Evolutionary conservation across 2,329 filamentous ascomycete species (phyloP).

Genomic region (Microsporum ferrugineum): DNA sequence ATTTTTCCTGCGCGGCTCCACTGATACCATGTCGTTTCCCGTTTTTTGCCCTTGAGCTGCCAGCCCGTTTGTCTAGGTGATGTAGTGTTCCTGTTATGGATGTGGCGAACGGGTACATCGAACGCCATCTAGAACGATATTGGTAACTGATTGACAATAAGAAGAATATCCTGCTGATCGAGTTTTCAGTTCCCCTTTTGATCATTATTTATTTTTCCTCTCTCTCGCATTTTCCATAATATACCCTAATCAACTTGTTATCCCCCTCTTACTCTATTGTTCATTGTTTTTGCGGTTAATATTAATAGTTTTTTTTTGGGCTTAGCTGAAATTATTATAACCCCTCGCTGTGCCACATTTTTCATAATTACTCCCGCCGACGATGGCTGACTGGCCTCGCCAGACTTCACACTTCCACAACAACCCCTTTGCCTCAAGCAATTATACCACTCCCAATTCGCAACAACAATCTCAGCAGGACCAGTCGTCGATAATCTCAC

Average conservation of each 20-base stretch:
- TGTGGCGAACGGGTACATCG: conserved; percentile 1
- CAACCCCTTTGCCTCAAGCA: neutral
- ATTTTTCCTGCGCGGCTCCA: neutral
- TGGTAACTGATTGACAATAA: neutral
- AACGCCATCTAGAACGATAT: neutral
- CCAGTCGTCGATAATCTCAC: neutral
- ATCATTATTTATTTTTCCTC: neutral
- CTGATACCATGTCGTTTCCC: neutral
- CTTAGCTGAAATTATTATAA: neutral
- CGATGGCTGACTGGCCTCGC: conserved; percentile 1
- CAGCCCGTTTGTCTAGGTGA: neutral
- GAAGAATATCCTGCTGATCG: neutral
- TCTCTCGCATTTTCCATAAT: neutral
- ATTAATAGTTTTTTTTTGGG: neutral
- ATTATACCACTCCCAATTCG: neutral
- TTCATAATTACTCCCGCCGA: neutral
- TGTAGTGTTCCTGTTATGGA: neutral
- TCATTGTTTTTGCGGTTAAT: neutral
- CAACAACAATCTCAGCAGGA: neutral
- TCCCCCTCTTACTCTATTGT: neutral
- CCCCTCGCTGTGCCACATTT: neutral
- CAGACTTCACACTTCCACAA: neutral
- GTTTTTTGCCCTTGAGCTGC: neutral
- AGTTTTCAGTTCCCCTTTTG: neutral
- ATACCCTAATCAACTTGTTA: neutral